These are phyloP conservation scores for Cyclotella distinguenda DNA, from an alignment of 108 stramenopile species.

Conservation along the genomic window DNA sequence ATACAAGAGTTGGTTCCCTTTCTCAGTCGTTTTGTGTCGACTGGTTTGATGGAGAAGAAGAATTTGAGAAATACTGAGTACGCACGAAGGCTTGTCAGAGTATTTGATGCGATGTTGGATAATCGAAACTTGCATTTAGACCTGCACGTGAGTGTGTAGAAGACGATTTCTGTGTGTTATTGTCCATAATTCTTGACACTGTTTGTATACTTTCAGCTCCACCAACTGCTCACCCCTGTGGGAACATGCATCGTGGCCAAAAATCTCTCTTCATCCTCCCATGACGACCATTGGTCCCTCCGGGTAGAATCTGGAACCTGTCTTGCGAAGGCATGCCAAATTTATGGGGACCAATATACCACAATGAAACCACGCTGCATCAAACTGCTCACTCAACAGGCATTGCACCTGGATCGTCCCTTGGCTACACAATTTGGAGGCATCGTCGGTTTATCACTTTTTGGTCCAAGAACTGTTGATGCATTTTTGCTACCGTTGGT, in stretches of 20 bases:
- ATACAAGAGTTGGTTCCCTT: constrained; percentile 87
- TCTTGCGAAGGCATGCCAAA: constrained; percentile 64
- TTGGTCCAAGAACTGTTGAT: constrained; percentile 79
- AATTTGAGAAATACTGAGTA: constrained; percentile 65
- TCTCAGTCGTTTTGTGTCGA: constrained; percentile 60
- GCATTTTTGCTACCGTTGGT: constrained; percentile 77
- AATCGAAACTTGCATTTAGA: constrained; percentile 83
- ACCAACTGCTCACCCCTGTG: constrained; percentile 78
- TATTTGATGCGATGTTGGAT: constrained; percentile 62
- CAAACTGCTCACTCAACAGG: constrained; percentile 57
- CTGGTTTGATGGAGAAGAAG: constrained; percentile 49
- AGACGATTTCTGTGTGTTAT: too few relatives aligned
- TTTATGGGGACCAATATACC: constrained; percentile 72
- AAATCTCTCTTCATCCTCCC: constrained; percentile 40
- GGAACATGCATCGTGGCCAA: constrained; percentile 83
- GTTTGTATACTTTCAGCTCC: constrained; percentile 50
- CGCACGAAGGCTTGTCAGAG: constrained; percentile 60
- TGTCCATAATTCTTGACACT: too few relatives aligned
- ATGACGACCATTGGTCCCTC: constrained; percentile 71
- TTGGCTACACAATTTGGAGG: constrained; percentile 74
- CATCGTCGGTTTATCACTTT: constrained; percentile 71
- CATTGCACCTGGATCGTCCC: constrained; percentile 39
- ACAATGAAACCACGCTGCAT: constrained; percentile 74
- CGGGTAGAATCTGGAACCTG: constrained; percentile 63
- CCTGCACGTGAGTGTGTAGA: constrained; percentile 62